A percentile compares a stretch with the other conserved stretches of the same genome.
phyloP scores from a whole-genome alignment of 140 eudicot genomes.

The Flaveria floridana region DNA sequence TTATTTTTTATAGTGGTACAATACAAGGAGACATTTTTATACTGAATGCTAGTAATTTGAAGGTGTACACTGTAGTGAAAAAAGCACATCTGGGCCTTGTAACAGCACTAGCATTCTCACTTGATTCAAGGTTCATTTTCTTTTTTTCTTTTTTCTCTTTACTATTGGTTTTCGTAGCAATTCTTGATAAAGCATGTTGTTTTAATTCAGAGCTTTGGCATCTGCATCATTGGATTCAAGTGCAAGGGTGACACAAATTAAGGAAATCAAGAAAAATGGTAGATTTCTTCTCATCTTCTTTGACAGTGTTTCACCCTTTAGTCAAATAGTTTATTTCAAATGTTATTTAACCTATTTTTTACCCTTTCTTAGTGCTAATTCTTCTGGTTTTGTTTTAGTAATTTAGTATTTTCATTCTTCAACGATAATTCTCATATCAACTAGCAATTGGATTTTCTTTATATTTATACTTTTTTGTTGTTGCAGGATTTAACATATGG shows the following conservation, averaged over 20 bases:
- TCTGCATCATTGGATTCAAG: conserved; percentile 85
- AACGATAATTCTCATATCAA: not conserved
- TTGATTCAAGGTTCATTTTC: conserved; percentile 62
- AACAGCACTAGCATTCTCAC: conserved; percentile 75
- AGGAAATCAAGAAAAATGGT: conserved; percentile 63
- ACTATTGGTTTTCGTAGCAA: not conserved
- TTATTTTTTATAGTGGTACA: conserved; percentile 58
- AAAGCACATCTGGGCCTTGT: conserved; percentile 89
- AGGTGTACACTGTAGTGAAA: conserved; percentile 50
- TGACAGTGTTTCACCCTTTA: not conserved
- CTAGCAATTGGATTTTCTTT: conserved; percentile 6
- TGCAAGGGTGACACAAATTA: conserved; percentile 72
- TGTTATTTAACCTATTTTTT: conserved; percentile 4
- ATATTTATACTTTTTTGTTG: not conserved
- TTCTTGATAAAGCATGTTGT: conserved; percentile 16
- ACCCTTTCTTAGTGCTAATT: not conserved
- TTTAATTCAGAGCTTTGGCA: conserved; percentile 57
- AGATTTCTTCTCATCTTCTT: not conserved
- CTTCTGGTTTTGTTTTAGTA: not conserved
- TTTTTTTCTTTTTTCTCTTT: not conserved
- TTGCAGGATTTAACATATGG: conserved; percentile 63
- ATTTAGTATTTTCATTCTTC: not conserved
- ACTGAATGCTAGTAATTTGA: conserved; percentile 52
- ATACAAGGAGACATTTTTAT: conserved; percentile 61
- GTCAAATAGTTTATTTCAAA: not conserved